Percentiles rank a stretch among this genome's conserved stretches.
Conservation (phyloP, 768 basidiomycete species). For the Collybia mongolica region DNA sequence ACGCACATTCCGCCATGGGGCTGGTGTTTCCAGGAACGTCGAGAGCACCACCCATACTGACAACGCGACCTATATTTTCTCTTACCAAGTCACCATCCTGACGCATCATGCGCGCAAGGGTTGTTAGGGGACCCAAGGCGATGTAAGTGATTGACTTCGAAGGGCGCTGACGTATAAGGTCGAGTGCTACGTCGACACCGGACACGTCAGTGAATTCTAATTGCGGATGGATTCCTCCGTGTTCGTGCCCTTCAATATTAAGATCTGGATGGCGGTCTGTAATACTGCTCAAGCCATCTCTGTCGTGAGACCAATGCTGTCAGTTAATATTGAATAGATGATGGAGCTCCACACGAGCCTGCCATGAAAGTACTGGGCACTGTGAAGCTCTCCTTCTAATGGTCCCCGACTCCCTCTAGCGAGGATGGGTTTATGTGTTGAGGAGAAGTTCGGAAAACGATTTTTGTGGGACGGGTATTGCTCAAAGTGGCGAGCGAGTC, state of each 20-base stretch:
- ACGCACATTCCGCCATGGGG: constrained; percentile 77
- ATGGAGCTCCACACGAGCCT: constrained; percentile 38
- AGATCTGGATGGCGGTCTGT: constrained; percentile 66
- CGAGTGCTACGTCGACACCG: constrained; percentile 52
- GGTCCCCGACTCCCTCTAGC: constrained; percentile 65
- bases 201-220: constrained; percentile 45
- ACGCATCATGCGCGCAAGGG: constrained; percentile 66
- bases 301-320: constrained; percentile 20
- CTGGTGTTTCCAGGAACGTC: constrained; percentile 89
- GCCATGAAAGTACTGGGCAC: constrained; percentile 86
- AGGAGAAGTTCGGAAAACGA: constrained; percentile 65
- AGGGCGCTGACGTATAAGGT: constrained; percentile 51
- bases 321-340: neutral
- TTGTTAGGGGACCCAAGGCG: constrained; percentile 76
- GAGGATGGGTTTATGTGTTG: constrained; percentile 54
- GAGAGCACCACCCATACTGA: constrained; percentile 93
- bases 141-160: constrained; percentile 65
- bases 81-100: constrained; percentile 51
- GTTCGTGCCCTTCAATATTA: constrained; percentile 23
- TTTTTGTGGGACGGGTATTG: constrained; percentile 47
- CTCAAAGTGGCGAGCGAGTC: constrained; percentile 57
- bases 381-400: constrained; percentile 67
- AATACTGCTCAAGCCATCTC: constrained; percentile 71
- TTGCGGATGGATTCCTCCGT: constrained; percentile 33
- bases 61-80: constrained; percentile 65